phyloP scores from a whole-genome alignment of 1,284 basidiomycete genomes.

The Ustilago cynodontis region DNA sequence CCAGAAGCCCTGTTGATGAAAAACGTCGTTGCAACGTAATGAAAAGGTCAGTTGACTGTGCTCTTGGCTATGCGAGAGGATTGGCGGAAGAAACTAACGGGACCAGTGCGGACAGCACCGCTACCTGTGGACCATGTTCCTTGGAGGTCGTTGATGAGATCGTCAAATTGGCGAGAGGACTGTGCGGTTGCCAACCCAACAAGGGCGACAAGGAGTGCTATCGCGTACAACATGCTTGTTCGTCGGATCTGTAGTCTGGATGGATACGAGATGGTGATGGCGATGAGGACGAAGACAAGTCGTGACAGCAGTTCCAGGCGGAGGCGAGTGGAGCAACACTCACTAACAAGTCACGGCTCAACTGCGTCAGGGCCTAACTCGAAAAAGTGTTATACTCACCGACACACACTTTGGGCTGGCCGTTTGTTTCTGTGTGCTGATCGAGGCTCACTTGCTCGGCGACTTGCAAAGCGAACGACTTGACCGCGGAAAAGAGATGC shows the following conservation, averaged over 20 bases:
- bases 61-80: not conserved
- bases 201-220: slow-evolving; percentile 5
- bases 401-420: not conserved
- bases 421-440: not conserved
- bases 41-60: not conserved
- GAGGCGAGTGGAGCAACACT: slow-evolving; percentile 1
- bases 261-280: not conserved
- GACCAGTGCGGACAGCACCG: slow-evolving; percentile 61
- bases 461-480: not conserved
- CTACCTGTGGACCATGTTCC: slow-evolving; percentile 66
- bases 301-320: not conserved
- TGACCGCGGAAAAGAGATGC: not conserved
- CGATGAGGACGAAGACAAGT: not conserved
- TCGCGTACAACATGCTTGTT: not conserved
- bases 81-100: slow-evolving; percentile 29
- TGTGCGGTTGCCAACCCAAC: slow-evolving; percentile 16
- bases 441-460: slow-evolving; percentile 4
- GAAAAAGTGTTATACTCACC: not conserved
- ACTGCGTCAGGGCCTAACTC: not conserved
- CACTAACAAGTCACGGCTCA: not conserved
- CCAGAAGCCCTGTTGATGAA: slow-evolving; percentile 31
- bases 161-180: slow-evolving; percentile 16
- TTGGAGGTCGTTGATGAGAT: slow-evolving; percentile 15
- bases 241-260: not conserved
- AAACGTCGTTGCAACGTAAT: no score